phyloP scores from a whole-genome alignment of 1,284 basidiomycete species.

The Macrocystidia cucumis region DNA sequence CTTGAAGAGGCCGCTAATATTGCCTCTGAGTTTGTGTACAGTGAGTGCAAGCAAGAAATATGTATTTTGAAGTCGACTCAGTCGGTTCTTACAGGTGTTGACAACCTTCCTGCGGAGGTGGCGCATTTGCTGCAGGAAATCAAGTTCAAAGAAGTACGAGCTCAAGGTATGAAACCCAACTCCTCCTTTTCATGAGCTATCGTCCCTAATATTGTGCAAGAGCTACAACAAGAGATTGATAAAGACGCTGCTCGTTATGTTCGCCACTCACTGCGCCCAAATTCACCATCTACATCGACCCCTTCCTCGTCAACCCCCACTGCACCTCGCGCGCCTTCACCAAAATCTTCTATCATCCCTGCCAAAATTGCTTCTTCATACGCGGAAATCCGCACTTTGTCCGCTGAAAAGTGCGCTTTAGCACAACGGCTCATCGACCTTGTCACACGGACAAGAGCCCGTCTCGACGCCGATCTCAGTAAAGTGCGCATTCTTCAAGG shows the following conservation, averaged over 20 bases:
- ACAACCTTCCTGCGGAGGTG: slow-evolving; percentile 71
- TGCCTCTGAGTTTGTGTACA: slow-evolving; percentile 62
- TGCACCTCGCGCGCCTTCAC: slow-evolving; percentile 24
- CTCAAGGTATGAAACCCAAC: slow-evolving; percentile 46
- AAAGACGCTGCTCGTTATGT: slow-evolving; percentile 51
- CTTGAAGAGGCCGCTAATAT: slow-evolving; percentile 66
- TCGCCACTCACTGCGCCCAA: slow-evolving; percentile 42
- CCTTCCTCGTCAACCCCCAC: slow-evolving; percentile 19
- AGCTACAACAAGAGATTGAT: slow-evolving; percentile 48
- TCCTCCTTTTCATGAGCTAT: slow-evolving; percentile 3
- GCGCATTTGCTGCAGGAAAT: slow-evolving; percentile 69
- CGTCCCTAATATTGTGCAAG: slow-evolving; percentile 14
- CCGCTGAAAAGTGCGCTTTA: slow-evolving; percentile 45
- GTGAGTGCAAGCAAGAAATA: slow-evolving; percentile 14
- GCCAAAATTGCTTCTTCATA: slow-evolving; percentile 42
- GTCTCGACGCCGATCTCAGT: slow-evolving; percentile 49
- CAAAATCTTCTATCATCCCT: slow-evolving; percentile 32
- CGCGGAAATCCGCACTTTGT: slow-evolving; percentile 43
- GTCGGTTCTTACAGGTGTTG: slow-evolving; percentile 37
- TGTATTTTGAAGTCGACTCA: slow-evolving; percentile 1
- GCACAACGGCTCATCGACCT: slow-evolving; percentile 48
- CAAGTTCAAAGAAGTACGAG: slow-evolving; percentile 42
- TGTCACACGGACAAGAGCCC: slow-evolving; percentile 41
- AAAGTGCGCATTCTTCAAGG: slow-evolving; percentile 52
- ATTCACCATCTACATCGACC: too few relatives aligned